phyloP scores from a whole-genome alignment of 2,329 filamentous ascomycete genomes.

The Botrytis elliptica region DNA sequence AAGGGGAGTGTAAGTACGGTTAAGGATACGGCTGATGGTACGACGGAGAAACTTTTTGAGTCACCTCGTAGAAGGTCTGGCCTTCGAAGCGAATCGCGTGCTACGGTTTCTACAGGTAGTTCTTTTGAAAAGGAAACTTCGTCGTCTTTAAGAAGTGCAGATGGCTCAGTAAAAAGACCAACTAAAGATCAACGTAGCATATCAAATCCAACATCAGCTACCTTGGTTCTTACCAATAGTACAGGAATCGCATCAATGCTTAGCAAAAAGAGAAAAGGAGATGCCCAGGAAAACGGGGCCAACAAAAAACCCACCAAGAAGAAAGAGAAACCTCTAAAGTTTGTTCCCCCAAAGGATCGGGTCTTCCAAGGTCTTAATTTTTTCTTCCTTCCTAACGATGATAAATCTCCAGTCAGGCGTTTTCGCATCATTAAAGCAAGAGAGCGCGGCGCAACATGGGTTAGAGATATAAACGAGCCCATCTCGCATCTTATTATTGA shows the following conservation, averaged over 20 bases:
- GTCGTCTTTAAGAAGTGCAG: conserved; percentile 6
- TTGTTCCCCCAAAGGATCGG: conserved; percentile 52
- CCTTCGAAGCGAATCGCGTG: conserved; percentile 30
- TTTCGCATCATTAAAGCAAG: conserved; percentile 72
- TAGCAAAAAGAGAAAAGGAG: conserved; percentile 26
- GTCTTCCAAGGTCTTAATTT: conserved; percentile 63
- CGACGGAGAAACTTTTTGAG: conserved; percentile 24
- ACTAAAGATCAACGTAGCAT: conserved; percentile 25
- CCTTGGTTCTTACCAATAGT: conserved; percentile 33
- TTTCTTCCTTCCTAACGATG: conserved; percentile 80
- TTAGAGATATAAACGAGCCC: conserved; percentile 50
- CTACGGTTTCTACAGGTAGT: conserved; percentile 16
- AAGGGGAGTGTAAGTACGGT: conserved; percentile 17
- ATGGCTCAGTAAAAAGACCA: conserved; percentile 16
- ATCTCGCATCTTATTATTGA: conserved; percentile 84
- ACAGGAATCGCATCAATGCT: conserved; percentile 35
- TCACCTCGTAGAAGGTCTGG: conserved; percentile 25
- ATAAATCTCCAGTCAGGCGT: conserved; percentile 64
- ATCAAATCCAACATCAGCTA: conserved; percentile 32
- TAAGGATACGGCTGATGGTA: conserved; percentile 9
- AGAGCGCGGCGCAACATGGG: conserved; percentile 74
- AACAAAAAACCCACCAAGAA: conserved; percentile 41
- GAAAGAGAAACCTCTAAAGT: conserved; percentile 46
- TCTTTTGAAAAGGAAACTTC: conserved; percentile 23
- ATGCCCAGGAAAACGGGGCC: conserved; percentile 5